These are phyloP conservation scores for Purpureocillium lavendulum DNA, from an alignment of 2,329 filamentous ascomycete species.

Conservation along the genomic window DNA sequence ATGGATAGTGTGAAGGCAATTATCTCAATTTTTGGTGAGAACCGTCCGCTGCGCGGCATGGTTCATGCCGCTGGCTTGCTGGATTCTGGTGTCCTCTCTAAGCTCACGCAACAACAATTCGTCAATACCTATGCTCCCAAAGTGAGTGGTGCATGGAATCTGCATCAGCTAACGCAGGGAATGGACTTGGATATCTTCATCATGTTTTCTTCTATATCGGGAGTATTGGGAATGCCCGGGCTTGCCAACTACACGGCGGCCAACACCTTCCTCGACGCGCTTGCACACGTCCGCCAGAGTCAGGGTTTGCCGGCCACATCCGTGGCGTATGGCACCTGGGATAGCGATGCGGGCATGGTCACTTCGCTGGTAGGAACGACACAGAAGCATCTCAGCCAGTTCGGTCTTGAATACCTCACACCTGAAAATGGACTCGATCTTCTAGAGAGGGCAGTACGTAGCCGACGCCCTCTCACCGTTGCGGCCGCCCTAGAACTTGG, in stretches of 20 bases:
- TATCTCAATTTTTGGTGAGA: conserved; percentile 4
- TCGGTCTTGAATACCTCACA: conserved; percentile 5
- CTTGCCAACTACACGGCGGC: conserved; percentile 31
- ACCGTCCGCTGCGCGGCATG: conserved; percentile 7
- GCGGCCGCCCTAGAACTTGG: conserved; percentile 1
- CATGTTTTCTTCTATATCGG: conserved; percentile 22
- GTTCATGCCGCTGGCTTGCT: conserved; percentile 9
- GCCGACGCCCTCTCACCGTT: conserved; percentile 5
- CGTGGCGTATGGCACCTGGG: conserved; percentile 1
- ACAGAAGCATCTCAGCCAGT: conserved; percentile 3
- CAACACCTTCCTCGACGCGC: conserved; percentile 29
- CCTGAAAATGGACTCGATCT: conserved; percentile 3
- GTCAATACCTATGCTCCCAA: conserved; percentile 17
- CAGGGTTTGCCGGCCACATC: conserved; percentile 10
- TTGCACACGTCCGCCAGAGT: conserved; percentile 23
- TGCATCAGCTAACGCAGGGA: conserved; percentile 15
- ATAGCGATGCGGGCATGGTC: conserved; percentile 8
- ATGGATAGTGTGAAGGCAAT: conserved; percentile 2
- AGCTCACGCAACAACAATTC: conserved; percentile 25
- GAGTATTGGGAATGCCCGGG: conserved; percentile 20
- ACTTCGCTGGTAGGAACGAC: conserved; percentile 4
- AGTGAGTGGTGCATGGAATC: conserved; percentile 21
- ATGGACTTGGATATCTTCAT: conserved; percentile 25
- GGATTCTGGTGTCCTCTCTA: conserved; percentile 7
- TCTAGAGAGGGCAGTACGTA: conserved; percentile 3